These are phyloP conservation scores for Ceratocystis eucalypticola DNA, from an alignment of 2,329 filamentous ascomycete genomes.

Conservation along the genomic window DNA sequence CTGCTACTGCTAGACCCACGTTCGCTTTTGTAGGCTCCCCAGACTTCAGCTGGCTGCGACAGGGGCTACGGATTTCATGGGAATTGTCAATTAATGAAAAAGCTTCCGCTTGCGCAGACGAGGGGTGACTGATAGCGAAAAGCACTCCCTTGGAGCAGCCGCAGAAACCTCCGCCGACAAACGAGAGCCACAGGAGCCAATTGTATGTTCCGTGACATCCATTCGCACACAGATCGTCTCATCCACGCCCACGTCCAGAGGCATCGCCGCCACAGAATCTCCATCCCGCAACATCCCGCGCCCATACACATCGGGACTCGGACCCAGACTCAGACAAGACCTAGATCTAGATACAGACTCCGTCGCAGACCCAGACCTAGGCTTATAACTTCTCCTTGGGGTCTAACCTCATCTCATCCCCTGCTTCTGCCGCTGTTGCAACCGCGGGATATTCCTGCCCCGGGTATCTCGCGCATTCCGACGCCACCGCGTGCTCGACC, in stretches of 20 bases:
- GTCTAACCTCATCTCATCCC: neutral
- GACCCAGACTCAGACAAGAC: no score
- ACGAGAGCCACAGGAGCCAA: neutral
- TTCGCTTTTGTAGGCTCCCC: neutral
- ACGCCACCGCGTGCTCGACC: neutral
- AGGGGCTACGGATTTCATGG: slow-evolving; percentile 4
- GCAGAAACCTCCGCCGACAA: neutral
- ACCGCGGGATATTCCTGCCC: neutral
- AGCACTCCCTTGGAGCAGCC: neutral
- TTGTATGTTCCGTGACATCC: neutral
- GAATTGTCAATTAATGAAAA: neutral
- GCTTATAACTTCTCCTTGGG: neutral
- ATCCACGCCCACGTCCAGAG: neutral
- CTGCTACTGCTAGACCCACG: neutral
- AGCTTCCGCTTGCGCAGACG: slow-evolving; percentile 4
- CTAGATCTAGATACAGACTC: no score
- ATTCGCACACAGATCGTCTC: neutral
- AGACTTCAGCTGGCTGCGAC: slow-evolving; percentile 1
- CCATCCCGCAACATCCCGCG: neutral
- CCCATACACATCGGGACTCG: neutral
- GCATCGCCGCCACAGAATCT: neutral
- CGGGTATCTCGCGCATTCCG: neutral
- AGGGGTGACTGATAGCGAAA: neutral
- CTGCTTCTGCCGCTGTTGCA: neutral
- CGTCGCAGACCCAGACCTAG: no score